A percentile compares a stretch with the other conserved stretches of the same genome.
Conservation (phyloP, 345 rosid species). For the Melaleuca quinquenervia region DNA sequence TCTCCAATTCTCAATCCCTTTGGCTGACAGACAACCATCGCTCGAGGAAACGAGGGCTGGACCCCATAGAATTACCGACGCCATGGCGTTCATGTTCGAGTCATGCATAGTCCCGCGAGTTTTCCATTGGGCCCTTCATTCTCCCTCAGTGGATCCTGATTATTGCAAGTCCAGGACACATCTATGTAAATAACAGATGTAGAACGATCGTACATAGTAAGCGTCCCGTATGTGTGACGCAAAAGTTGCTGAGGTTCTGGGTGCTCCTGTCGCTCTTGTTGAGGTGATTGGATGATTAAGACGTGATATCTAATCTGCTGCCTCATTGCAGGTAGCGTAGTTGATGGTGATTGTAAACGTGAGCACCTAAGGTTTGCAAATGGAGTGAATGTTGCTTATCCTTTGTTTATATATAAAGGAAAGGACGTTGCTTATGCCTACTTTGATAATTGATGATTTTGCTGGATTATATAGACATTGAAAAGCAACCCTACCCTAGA, state of each 20-base stretch:
- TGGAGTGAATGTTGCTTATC: neutral
- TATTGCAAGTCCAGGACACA: conserved; percentile 81
- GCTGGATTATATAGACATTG: neutral
- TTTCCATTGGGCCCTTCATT: conserved; percentile 78
- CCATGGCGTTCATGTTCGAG: conserved; percentile 98
- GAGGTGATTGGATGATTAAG: neutral
- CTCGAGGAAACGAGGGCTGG: conserved; percentile 48
- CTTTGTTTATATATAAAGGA: neutral
- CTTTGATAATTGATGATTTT: neutral
- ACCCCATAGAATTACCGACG: conserved; percentile 52
- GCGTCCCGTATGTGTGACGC: neutral
- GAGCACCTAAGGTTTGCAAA: neutral
- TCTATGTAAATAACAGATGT: neutral
- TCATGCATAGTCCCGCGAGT: conserved; percentile 81
- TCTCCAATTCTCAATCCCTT: neutral
- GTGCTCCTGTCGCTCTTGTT: neutral
- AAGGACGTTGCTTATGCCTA: neutral
- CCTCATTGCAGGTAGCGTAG: neutral
- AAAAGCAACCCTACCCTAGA: neutral
- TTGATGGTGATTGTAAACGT: neutral
- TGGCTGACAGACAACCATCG: conserved; percentile 48
- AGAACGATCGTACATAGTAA: neutral
- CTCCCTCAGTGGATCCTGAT: conserved; percentile 54
- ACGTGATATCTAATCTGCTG: neutral
- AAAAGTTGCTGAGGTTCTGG: neutral